These are phyloP conservation scores for Lactarius psammicola DNA, from an alignment of 768 basidiomycete genomes.

Conservation along the genomic window DNA sequence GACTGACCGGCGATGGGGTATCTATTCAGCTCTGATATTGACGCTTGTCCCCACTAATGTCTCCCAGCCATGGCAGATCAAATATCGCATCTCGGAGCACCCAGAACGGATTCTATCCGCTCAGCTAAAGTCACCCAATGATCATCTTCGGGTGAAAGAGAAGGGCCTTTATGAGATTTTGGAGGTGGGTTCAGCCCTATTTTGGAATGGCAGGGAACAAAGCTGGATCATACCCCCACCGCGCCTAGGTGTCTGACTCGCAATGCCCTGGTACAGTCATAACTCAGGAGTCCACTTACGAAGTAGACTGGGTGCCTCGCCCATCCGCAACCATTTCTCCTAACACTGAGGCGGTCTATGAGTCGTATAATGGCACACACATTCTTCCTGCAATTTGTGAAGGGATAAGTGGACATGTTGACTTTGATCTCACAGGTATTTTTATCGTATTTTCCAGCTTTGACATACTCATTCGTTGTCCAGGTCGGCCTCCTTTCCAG, in stretches of 20 bases:
- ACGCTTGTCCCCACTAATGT: slow-evolving; percentile 3
- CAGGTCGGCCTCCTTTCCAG: slow-evolving; percentile 91
- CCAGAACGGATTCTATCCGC: slow-evolving; percentile 43
- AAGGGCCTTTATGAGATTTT: slow-evolving; percentile 74
- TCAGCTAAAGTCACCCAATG: slow-evolving; percentile 62
- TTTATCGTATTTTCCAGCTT: not conserved
- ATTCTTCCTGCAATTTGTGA: slow-evolving; percentile 80
- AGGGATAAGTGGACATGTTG: slow-evolving; percentile 75
- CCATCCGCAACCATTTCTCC: slow-evolving; percentile 70
- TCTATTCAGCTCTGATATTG: slow-evolving; percentile 32
- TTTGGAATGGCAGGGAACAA: not conserved
- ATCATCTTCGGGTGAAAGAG: slow-evolving; percentile 66
- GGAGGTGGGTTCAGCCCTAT: slow-evolving; percentile 40
- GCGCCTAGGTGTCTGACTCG: slow-evolving; percentile 66
- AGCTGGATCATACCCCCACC: not conserved
- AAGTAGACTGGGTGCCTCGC: slow-evolving; percentile 75
- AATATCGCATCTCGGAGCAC: slow-evolving; percentile 58
- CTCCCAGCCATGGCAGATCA: slow-evolving; percentile 81
- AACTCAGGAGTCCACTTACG: slow-evolving; percentile 57
- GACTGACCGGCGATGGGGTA: slow-evolving; percentile 90
- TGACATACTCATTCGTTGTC: not conserved
- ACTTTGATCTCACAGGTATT: slow-evolving; percentile 74
- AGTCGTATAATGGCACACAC: slow-evolving; percentile 67
- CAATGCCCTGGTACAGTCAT: slow-evolving; percentile 80
- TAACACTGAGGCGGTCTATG: slow-evolving; percentile 53